Evolutionary conservation across 2,329 filamentous ascomycete species (phyloP).

Genomic region (Coleophoma crateriformis): DNA sequence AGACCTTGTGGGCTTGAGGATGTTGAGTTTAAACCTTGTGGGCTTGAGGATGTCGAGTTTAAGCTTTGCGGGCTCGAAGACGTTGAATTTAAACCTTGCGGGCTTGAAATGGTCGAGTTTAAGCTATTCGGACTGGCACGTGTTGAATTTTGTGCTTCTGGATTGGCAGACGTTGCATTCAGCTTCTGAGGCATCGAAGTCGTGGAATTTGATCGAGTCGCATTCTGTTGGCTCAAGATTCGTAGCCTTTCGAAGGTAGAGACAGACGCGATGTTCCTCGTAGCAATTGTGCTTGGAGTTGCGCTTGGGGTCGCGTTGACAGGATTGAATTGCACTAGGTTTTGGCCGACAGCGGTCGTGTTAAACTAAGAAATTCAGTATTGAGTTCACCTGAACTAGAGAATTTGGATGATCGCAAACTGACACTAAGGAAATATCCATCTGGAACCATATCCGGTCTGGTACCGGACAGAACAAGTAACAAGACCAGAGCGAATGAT

Average conservation of each 20-base stretch:
- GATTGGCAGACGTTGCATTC: neutral
- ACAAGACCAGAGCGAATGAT: slow-evolving; percentile 3
- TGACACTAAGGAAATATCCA: slow-evolving; percentile 5
- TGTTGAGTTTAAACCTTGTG: too few relatives aligned
- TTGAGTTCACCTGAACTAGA: neutral
- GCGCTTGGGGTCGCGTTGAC: neutral
- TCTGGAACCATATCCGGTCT: slow-evolving; percentile 3
- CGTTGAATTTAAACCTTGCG: too few relatives aligned
- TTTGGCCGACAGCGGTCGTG: slow-evolving; percentile 3
- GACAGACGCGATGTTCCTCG: neutral
- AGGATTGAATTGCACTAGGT: slow-evolving; percentile 3
- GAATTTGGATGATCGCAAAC: neutral
- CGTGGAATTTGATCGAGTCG: neutral
- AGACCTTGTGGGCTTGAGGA: neutral
- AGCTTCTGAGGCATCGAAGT: neutral
- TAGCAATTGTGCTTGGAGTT: neutral
- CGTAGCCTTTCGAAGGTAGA: neutral
- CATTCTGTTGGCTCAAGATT: neutral
- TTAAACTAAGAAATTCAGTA: slow-evolving; percentile 3
- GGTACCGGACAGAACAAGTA: slow-evolving; percentile 6
- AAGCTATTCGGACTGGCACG: neutral
- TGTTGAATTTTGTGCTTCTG: neutral
- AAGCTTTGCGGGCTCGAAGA: too few relatives aligned
- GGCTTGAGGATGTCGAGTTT: too few relatives aligned
- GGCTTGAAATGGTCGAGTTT: neutral